Evolutionary conservation across 768 basidiomycete genomes (phyloP), one percentile per base, ranked within the genome.

Genomic region (Hygrocybe coccinea): DNA sequence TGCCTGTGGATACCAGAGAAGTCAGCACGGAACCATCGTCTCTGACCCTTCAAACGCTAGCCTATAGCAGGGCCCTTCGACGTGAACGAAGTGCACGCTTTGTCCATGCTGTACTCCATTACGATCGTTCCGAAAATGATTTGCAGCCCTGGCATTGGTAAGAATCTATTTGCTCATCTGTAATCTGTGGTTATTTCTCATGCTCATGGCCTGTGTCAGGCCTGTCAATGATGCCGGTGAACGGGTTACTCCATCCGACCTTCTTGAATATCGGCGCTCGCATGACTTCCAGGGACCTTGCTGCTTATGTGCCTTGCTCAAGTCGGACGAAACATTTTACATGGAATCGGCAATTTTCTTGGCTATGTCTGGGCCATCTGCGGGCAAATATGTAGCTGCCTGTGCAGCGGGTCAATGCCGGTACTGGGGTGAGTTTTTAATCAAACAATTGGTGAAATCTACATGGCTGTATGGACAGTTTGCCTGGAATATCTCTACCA

Each of bases 1-100:
- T 29, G 29, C 68, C 68, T 52, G 55, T 67, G 10, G 64, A 67
- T 69, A 72, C 54, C 11, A 15, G 33, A 46, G 39, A 41, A 15
- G 39, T 41, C 39, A 41, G 39, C 39, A 41, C 39, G 19, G 39
- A 41, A 41, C 39, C 39, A 5, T 14, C 39, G 39, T 41, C 39
- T 15, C 39, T 19, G 19, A 41, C 39, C 19, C 39, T 41, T 19
- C 15, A 19, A 4, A 41, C 39, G 15, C 14, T 3, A 19, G 39
- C 39, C 39, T 41, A 41, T 41, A 14, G 39, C 39, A 41, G 39
- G 39, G 39, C 11, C 19, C 39, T 41, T 11, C 39, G 11, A 41
- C 39, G 10, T 41, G 5, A 41, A 41, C 39, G 10, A 14, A 41
- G 39, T 19, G 39, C 39, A 19, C 10, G 39, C 39, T 41, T 41